phyloP scores from a whole-genome alignment of 306 rosid genomes.

The Malus domestica region ASM211411v1 NC_041790.1:16873501-16874000 shows the following conservation, averaged over 20 bases:
- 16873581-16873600: no score
- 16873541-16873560: no score
- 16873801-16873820: constrained; percentile 10
- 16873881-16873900: background rate
- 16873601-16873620: no score
- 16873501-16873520: no score
- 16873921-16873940: background rate
- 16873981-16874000: background rate
- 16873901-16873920: background rate
- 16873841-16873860: background rate
- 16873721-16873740: background rate
- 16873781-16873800: background rate
- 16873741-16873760: background rate
- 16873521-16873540: no score
- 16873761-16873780: constrained; percentile 3
- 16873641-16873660: background rate
- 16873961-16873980: background rate
- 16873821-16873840: background rate
- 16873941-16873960: background rate
- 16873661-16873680: background rate
- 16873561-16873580: no score
- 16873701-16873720: background rate
- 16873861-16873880: background rate
- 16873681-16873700: background rate
- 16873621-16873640: background rate